A percentile compares a stretch with the other conserved stretches of the same genome.
phyloP scores from a whole-genome alignment of 2,329 filamentous ascomycete genomes.

The Epicoccum sorghinum region DNA sequence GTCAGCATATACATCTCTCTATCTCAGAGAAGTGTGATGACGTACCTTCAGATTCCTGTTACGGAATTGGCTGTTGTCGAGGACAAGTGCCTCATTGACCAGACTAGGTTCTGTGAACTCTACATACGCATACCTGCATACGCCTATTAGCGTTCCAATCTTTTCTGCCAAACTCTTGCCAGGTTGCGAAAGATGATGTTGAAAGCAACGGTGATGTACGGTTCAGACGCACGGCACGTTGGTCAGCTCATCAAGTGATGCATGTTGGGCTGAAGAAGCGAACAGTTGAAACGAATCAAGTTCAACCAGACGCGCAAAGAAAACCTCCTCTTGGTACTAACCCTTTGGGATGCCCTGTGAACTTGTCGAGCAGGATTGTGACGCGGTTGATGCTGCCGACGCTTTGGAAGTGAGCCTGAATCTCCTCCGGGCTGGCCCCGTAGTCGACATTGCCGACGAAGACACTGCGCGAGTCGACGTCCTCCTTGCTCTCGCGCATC shows the following conservation, averaged over 20 bases:
- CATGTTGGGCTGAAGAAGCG: background rate
- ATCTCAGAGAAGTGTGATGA: background rate
- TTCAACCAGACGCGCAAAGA: conserved; percentile 31
- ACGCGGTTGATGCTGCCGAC: conserved; percentile 97
- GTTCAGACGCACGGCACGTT: background rate
- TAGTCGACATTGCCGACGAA: conserved; percentile 99
- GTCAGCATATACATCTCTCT: conserved; percentile 8
- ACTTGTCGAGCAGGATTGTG: conserved; percentile 96
- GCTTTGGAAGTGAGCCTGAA: conserved; percentile 97
- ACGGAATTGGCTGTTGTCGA: conserved; percentile 96
- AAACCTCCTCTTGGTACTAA: conserved; percentile 61
- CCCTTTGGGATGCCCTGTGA: conserved; percentile 99
- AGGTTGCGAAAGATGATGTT: conserved; percentile 56
- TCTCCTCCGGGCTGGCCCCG: conserved; percentile 94
- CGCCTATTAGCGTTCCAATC: conserved; percentile 59
- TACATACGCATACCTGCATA: conserved; percentile 91
- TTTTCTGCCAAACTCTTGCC: conserved; percentile 60
- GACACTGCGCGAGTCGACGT: conserved; percentile 92
- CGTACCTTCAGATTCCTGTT: conserved; percentile 91
- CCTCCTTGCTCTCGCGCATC: conserved; percentile 90
- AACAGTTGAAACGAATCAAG: background rate
- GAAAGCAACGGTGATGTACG: background rate
- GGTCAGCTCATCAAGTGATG: conserved; percentile 10
- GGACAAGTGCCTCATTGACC: conserved; percentile 88
- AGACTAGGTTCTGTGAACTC: conserved; percentile 95